Conservation (phyloP, 495 filamentous ascomycete genomes). For the Immersiella caudata region DNA sequence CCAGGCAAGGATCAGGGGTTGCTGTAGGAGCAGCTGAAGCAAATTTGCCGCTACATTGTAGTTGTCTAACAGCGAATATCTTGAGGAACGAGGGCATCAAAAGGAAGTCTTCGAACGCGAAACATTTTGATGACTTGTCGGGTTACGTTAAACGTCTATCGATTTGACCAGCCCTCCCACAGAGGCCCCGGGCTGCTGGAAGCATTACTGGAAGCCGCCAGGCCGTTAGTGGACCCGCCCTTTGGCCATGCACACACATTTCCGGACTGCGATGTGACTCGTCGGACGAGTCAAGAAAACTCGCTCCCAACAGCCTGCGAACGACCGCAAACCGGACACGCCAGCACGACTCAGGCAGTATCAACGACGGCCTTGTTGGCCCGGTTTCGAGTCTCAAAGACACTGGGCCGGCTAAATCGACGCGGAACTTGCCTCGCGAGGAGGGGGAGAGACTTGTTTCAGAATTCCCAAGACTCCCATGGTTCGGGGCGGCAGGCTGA, state of each 20-base stretch:
- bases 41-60: slow-evolving; percentile 7
- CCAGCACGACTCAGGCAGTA: slow-evolving; percentile 1
- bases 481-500: slow-evolving; percentile 8
- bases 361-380: slow-evolving; percentile 12
- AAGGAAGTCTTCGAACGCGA: no score
- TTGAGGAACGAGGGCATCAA: background rate
- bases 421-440: slow-evolving; percentile 15
- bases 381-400: slow-evolving; percentile 28
- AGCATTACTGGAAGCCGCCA: background rate
- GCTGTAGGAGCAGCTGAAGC: slow-evolving; percentile 3
- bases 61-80: slow-evolving; percentile 20
- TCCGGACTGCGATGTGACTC: background rate
- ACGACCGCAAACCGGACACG: background rate
- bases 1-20: slow-evolving; percentile 12
- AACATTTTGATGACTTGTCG: background rate
- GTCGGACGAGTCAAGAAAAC: background rate
- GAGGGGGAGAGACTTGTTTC: slow-evolving; percentile 16
- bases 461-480: slow-evolving; percentile 17
- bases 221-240: background rate
- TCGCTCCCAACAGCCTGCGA: background rate
- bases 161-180: background rate
- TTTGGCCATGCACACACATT: background rate
- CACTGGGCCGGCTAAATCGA: slow-evolving; percentile 28
- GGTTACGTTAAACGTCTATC: background rate
- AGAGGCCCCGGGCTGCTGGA: background rate